These are phyloP conservation scores for Candida berthetii DNA, from an alignment of 805 yeast genomes.

Conservation along the genomic window DNA sequence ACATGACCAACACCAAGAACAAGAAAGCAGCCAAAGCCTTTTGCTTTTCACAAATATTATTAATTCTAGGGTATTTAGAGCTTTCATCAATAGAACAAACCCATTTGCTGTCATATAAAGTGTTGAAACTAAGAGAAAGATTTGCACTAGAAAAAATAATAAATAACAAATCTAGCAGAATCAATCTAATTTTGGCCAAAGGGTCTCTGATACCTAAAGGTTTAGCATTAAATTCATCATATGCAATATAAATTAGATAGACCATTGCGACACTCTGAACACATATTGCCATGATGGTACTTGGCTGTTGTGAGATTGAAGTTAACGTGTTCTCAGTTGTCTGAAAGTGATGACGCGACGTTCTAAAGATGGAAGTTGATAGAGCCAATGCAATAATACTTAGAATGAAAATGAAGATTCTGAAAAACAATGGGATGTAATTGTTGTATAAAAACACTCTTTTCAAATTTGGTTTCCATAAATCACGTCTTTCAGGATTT, in stretches of 20 bases:
- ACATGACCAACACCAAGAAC: conserved; percentile 65
- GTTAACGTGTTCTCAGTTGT: conserved; percentile 7
- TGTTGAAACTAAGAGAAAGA: conserved; percentile 76
- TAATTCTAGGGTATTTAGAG: conserved; percentile 27
- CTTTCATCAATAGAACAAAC: conserved; percentile 41
- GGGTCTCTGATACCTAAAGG: conserved; percentile 91
- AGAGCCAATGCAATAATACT: conserved; percentile 67
- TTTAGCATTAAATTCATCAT: conserved; percentile 87
- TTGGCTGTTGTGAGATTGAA: conserved; percentile 65
- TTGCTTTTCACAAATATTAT: conserved; percentile 69
- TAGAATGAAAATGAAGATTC: conserved; percentile 53
- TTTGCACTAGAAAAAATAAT: conserved; percentile 89
- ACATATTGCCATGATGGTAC: conserved; percentile 87
- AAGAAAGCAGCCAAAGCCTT: conserved; percentile 73
- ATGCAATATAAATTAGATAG: conserved; percentile 75
- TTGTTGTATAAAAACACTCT: conserved; percentile 68
- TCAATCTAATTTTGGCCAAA: conserved; percentile 70
- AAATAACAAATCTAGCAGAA: conserved; percentile 78
- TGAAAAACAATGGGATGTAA: conserved; percentile 69
- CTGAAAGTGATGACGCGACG: conserved; percentile 23
- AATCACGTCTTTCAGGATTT: conserved; percentile 54
- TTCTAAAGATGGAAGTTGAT: conserved; percentile 51
- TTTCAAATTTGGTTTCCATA: conserved; percentile 56
- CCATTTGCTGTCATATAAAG: conserved; percentile 78
- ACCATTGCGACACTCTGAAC: conserved; percentile 76